Percentiles rank a stretch among this genome's conserved stretches.
phyloP scores from a whole-genome alignment of 169 alveolate species.

The Amoebophrya sp. region DNA sequence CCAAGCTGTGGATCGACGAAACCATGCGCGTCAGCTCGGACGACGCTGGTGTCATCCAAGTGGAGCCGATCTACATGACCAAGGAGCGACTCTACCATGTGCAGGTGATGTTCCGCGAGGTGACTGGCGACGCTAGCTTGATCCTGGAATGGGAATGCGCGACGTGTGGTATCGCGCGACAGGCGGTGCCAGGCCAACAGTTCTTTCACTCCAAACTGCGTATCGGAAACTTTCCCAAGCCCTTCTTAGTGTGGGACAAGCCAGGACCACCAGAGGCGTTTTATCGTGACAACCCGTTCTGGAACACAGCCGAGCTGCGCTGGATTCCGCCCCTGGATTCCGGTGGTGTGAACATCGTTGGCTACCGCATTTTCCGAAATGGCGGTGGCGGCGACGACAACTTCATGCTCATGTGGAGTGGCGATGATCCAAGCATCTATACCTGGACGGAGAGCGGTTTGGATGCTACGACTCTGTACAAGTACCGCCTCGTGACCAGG shows the following conservation, averaged over 20 bases:
- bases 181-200: constrained; percentile 23
- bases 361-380: constrained; percentile 42
- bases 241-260: constrained; percentile 43
- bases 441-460: neutral
- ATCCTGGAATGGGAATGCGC: constrained; percentile 41
- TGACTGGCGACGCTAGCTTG: constrained; percentile 43
- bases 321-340: constrained; percentile 50
- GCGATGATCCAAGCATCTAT: neutral
- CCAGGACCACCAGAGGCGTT: constrained; percentile 49
- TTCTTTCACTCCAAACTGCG: constrained; percentile 39
- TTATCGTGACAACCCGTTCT: constrained; percentile 44
- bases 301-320: constrained; percentile 30
- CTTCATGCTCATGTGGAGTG: neutral
- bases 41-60: constrained; percentile 39
- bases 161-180: constrained; percentile 30
- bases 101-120: constrained; percentile 47
- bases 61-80: constrained; percentile 36
- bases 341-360: constrained; percentile 42
- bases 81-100: constrained; percentile 37
- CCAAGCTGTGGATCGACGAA: constrained; percentile 49
- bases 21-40: constrained; percentile 35
- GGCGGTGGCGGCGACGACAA: constrained; percentile 29
- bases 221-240: constrained; percentile 42
- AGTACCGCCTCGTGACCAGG: constrained; percentile 24
- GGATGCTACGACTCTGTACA: neutral